Evolutionary conservation across 1,139 yeast genomes (phyloP).

Genomic region (Candida dubliniensis): DNA sequence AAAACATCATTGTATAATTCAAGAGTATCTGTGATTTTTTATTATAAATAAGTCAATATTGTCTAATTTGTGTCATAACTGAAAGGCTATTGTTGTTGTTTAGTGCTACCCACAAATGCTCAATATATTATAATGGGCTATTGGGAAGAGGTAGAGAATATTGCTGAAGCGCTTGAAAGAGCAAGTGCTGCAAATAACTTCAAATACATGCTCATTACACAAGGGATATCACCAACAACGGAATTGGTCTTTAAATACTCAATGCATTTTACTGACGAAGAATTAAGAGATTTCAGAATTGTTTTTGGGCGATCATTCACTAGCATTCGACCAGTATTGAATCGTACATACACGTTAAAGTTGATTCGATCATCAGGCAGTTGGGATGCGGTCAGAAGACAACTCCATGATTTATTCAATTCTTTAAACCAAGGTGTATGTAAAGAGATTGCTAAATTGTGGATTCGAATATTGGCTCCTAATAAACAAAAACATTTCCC

Average conservation of each 20-base stretch:
- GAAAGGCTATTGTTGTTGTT: no score
- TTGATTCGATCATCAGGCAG: constrained; percentile 3
- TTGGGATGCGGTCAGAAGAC: constrained; percentile 7
- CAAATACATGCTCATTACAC: constrained; percentile 11
- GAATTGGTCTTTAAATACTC: constrained; percentile 17
- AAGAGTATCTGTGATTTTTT: no score
- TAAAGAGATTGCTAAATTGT: constrained; percentile 60
- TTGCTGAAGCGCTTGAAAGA: no score
- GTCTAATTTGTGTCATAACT: no score
- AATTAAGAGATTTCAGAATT: constrained; percentile 14
- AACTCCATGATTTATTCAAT: constrained; percentile 20
- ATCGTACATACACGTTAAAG: constrained; percentile 9
- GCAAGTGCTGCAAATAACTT: neutral
- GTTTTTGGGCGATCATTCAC: constrained; percentile 13
- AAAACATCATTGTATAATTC: no score
- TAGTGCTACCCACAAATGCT: no score
- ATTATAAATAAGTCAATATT: no score
- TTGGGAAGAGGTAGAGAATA: no score
- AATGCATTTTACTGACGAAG: constrained; percentile 14
- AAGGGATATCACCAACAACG: constrained; percentile 8
- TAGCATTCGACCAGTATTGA: constrained; percentile 17
- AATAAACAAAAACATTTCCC: constrained; percentile 64
- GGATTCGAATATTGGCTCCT: constrained; percentile 70
- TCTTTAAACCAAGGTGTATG: constrained; percentile 51
- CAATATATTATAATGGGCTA: no score